Evolutionary conservation across 768 basidiomycete genomes (phyloP).

Genomic region (Saitozyma podzolica): DNA sequence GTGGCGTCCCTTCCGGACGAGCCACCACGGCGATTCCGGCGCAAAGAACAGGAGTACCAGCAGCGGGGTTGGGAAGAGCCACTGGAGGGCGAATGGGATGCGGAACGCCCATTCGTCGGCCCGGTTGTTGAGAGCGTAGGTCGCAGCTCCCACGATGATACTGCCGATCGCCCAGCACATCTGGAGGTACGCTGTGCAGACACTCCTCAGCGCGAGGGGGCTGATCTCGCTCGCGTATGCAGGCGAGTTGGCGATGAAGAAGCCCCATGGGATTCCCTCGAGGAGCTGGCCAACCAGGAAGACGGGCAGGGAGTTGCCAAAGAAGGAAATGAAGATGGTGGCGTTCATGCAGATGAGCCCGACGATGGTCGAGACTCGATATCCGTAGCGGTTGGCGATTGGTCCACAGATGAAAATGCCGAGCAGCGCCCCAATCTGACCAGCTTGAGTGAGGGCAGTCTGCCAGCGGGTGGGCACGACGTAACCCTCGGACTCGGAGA

Average conservation of each 20-base stretch:
- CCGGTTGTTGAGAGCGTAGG: slow-evolving; percentile 31
- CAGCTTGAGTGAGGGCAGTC: slow-evolving; percentile 33
- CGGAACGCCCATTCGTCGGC: slow-evolving; percentile 36
- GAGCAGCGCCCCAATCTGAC: slow-evolving; percentile 40
- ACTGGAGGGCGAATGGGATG: slow-evolving; percentile 42
- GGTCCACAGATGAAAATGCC: slow-evolving; percentile 45
- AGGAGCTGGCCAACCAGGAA: slow-evolving; percentile 42
- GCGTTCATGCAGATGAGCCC: slow-evolving; percentile 37
- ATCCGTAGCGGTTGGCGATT: slow-evolving; percentile 34
- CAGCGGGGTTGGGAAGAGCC: slow-evolving; percentile 48
- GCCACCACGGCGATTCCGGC: slow-evolving; percentile 50
- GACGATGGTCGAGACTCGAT: slow-evolving; percentile 36
- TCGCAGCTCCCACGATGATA: slow-evolving; percentile 47
- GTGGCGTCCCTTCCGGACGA: slow-evolving; percentile 41
- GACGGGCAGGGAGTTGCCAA: slow-evolving; percentile 36
- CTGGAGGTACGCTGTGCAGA: slow-evolving; percentile 47
- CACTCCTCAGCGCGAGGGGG: slow-evolving; percentile 44
- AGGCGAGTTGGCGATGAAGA: slow-evolving; percentile 45
- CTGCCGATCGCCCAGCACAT: slow-evolving; percentile 50
- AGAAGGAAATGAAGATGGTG: slow-evolving; percentile 41
- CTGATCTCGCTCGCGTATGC: slow-evolving; percentile 48
- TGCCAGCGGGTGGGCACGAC: slow-evolving; percentile 42
- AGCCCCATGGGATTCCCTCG: slow-evolving; percentile 44
- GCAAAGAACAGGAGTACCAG: slow-evolving; percentile 41
- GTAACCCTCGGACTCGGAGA: neutral